phyloP scores from a whole-genome alignment of 148 eudicot species.

The Silene latifolia region DNA sequence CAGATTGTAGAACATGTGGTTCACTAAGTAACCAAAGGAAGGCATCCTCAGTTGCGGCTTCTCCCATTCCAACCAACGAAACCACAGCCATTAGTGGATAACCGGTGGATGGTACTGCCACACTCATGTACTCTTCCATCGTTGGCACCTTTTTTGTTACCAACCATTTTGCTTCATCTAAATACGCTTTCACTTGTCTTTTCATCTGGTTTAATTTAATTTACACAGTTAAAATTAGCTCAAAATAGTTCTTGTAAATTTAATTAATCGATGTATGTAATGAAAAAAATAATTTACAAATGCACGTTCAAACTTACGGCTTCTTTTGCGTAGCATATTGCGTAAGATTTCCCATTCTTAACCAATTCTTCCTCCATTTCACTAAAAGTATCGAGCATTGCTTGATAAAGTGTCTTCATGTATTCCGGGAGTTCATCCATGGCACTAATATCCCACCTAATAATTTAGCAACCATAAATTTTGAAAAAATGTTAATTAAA shows the following conservation, averaged over 20 bases:
- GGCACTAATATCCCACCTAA: conserved; percentile 20
- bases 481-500: too few species aligned
- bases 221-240: background rate
- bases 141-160: conserved; percentile 2
- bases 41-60: background rate
- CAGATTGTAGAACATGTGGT: background rate
- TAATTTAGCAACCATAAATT: background rate
- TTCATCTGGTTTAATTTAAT: background rate
- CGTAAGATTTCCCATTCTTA: background rate
- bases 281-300: too few species aligned
- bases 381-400: background rate
- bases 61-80: conserved; percentile 16
- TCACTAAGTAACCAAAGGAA: conserved; percentile 1
- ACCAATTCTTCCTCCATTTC: conserved; percentile 18
- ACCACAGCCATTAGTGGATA: background rate
- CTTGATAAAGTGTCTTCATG: conserved; percentile 18
- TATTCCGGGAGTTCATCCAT: conserved; percentile 23
- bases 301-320: background rate
- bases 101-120: background rate
- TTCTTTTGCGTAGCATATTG: background rate
- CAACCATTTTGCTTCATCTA: conserved; percentile 17
- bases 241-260: too few species aligned
- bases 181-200: conserved; percentile 9
- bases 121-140: conserved; percentile 12
- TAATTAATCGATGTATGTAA: background rate